Evolutionary conservation across 2,329 filamentous ascomycete genomes (phyloP).

Genomic region (Boeremia lycopersici): DNA sequence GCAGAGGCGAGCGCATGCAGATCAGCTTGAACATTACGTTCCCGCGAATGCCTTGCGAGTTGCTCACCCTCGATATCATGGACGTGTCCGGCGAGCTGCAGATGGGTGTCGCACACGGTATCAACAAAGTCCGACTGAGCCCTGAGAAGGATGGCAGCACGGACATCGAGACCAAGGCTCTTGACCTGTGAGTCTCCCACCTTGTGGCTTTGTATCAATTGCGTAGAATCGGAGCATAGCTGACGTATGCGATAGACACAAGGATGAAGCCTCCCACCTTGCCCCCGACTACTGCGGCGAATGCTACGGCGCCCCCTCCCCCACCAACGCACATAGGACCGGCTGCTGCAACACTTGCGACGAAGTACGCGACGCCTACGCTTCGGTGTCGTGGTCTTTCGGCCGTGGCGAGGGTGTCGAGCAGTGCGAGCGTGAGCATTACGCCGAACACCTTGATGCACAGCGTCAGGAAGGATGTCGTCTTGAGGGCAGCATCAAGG

Average conservation of each 20-base stretch:
- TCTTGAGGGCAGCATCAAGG: slow-evolving; percentile 86
- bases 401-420: slow-evolving; percentile 90
- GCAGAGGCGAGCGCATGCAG: slow-evolving; percentile 97
- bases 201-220: too few relatives aligned
- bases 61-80: slow-evolving; percentile 97
- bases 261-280: slow-evolving; percentile 74
- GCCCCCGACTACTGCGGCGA: slow-evolving; percentile 91
- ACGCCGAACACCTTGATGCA: slow-evolving; percentile 82
- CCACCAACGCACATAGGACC: slow-evolving; percentile 72
- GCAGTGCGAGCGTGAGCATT: slow-evolving; percentile 94
- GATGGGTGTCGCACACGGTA: slow-evolving; percentile 88
- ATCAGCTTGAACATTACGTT: slow-evolving; percentile 98
- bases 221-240: neutral
- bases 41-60: slow-evolving; percentile 89
- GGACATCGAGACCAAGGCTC: slow-evolving; percentile 44
- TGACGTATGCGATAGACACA: slow-evolving; percentile 59
- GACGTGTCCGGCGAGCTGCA: slow-evolving; percentile 98
- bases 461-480: slow-evolving; percentile 93
- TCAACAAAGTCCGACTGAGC: slow-evolving; percentile 85
- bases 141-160: slow-evolving; percentile 74
- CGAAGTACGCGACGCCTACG: slow-evolving; percentile 95
- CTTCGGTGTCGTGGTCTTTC: slow-evolving; percentile 88
- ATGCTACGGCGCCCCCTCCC: slow-evolving; percentile 85
- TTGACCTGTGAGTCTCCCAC: slow-evolving; percentile 45
- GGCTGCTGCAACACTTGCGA: slow-evolving; percentile 98